phyloP scores from a whole-genome alignment of 176 grass and related monocot species.

The Oryza glaberrima region DNA sequence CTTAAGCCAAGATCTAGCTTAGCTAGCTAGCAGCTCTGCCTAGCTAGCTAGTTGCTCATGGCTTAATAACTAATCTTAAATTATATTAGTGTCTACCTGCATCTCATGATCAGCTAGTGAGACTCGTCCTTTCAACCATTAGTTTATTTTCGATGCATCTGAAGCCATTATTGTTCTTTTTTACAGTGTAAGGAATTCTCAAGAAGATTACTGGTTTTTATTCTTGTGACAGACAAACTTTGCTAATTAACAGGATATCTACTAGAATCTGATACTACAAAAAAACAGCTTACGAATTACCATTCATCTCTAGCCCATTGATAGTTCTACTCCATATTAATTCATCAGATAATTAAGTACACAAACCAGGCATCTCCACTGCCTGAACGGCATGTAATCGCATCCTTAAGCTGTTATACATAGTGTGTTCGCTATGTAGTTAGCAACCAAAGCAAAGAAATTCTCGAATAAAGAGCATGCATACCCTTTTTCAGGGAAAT shows the following conservation, averaged over 20 bases:
- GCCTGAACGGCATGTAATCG: conserved; percentile 12
- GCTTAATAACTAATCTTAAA: conserved; percentile 19
- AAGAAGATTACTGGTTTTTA: background rate
- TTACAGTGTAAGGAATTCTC: background rate
- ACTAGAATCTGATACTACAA: background rate
- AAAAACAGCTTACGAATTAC: background rate
- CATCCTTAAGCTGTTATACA: background rate
- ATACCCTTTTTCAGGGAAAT: background rate
- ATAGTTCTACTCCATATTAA: background rate
- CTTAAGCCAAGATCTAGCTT: conserved; percentile 39
- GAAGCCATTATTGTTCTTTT: conserved; percentile 11
- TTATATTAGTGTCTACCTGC: conserved; percentile 37
- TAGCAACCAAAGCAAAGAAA: background rate
- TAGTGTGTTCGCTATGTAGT: background rate
- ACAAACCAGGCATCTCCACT: background rate
- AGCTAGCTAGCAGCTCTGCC: background rate
- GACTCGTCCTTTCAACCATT: conserved; percentile 23
- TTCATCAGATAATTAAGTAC: background rate
- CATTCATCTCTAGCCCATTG: background rate
- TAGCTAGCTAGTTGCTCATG: background rate
- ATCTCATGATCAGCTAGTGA: conserved; percentile 24
- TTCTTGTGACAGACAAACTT: background rate
- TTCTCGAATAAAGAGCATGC: background rate
- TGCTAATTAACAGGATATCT: background rate
- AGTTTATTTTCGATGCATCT: conserved; percentile 30